Base-by-base conservation (phyloP, 2,329 filamentous ascomycete species). In the Paecilomyces fulvus region DNA sequence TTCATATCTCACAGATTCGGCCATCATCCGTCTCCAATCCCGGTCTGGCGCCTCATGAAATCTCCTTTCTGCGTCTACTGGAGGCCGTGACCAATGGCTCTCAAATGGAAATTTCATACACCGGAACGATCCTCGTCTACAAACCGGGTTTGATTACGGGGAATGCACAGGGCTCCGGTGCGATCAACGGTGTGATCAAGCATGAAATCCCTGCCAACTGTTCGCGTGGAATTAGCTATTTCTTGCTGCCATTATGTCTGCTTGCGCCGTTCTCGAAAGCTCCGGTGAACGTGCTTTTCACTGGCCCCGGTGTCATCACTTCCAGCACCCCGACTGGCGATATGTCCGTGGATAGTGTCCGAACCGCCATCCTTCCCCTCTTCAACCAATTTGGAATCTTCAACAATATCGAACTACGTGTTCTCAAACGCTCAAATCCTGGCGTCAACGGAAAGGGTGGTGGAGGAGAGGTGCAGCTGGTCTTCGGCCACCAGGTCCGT, bases 11-110 rank as follows among this genome's bases (percentile, higher is more conserved):
- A 54, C 88, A 94, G 74, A 97, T 99, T 76, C 90, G 94, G 67
- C 85, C 89, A 62, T 84, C 87, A 14, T 96, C 90, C 48, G 86
- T 88, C 51, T 92, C 90, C 46, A 86, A 88, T 65, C 92, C 94
- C 1, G 94, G 94, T 66, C 88, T 99, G 55, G 87, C 90, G 55
- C 87, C 90, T 52, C 88, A 96, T 77, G 94, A 99, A 76, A 86
- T 97, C 66, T 97, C 94, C 51, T 92, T 99, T 73, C 83, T 99
- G 30, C 92, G 94, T 56, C 88, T 99, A 17, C 86, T 99, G 68
- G 94, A 97, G 73, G 83, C 90, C 63, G 82, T 99, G 66, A 99
- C 94, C 68, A 99, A 99, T 79, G 94, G 94, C 75, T 89, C 89
- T 57, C 86, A 88, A 56, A 90, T 97, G 76, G 92, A 96, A 68